phyloP scores from a whole-genome alignment of 1,284 basidiomycete genomes.

The Rhodofomes roseus region DNA sequence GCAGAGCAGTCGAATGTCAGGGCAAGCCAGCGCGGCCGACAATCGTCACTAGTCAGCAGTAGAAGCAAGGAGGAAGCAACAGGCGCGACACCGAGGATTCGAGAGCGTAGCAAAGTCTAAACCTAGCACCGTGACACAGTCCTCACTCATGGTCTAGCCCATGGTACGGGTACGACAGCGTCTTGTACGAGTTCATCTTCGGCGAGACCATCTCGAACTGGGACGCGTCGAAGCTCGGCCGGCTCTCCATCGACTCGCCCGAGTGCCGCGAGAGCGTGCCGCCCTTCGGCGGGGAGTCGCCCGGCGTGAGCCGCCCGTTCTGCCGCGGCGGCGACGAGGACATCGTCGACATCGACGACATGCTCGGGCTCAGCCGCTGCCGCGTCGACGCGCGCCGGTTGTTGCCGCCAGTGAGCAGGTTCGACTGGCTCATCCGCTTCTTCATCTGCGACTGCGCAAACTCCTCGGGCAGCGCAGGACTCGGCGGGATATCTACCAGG shows the following conservation, averaged over 20 bases:
- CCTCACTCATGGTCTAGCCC: conserved; percentile 30
- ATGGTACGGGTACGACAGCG: conserved; percentile 38
- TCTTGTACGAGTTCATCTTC: conserved; percentile 12
- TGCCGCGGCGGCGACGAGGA: conserved; percentile 25
- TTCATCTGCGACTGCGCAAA: conserved; percentile 25
- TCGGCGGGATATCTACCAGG: conserved; percentile 36
- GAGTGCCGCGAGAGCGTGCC: conserved; percentile 24
- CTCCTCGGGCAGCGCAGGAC: conserved; percentile 39
- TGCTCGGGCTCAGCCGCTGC: conserved; percentile 25
- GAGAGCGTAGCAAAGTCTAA: neutral
- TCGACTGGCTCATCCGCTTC: conserved; percentile 31
- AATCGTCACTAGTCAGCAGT: neutral
- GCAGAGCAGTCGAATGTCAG: neutral
- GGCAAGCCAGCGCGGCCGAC: neutral
- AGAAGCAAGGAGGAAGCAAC: neutral
- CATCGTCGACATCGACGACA: conserved; percentile 23
- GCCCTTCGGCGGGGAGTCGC: conserved; percentile 28
- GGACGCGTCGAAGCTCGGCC: conserved; percentile 31
- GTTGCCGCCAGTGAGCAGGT: conserved; percentile 24
- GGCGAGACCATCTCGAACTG: conserved; percentile 35
- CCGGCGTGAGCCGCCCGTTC: conserved; percentile 24
- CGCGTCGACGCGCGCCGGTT: conserved; percentile 19
- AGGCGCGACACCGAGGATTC: conserved; percentile 3
- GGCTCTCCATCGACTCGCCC: conserved; percentile 29
- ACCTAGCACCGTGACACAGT: too few relatives aligned